Evolutionary conservation across 2,329 filamentous ascomycete species (phyloP), one percentile per base, ranked within the genome.

Genomic region (Diaporthe helianthi): DNA sequence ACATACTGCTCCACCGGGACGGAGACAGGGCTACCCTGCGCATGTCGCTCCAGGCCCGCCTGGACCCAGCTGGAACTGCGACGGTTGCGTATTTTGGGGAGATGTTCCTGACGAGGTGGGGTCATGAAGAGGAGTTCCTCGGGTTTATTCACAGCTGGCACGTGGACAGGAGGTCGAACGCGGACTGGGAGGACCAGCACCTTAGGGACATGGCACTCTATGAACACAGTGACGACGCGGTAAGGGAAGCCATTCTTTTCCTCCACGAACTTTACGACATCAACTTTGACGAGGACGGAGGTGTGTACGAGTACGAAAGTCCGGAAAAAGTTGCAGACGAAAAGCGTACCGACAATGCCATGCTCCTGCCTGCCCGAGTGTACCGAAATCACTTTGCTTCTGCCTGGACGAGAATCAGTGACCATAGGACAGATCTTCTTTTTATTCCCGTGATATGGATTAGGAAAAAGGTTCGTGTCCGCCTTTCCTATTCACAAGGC

Each of bases 31-130:
- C 58, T 3, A 61, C 58, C 1, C 41, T 61, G 58, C 41, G 58
- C 41, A 61, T 61, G 26, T 61, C 58, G 19, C 29, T 61, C 17
- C 58, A 61, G 58, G 58, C 47, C 6, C 41, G 44, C 13, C 15
- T 6, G 19, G 24, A 47, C 12, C 3, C 9, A 0, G 6, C 29
- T 3, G 7, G 10, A 7, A 5, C 26, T 17, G 17, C 19, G 12
- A 19, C 12, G 58, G 2, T 22, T 2, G 58, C 26, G 19, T 47
- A 47, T 4, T 61, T 33, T 13, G 58, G 17, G 12, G 58, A 61
- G 41, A 61, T 61, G 17, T 61, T 61, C 41, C 13, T 61, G 6
- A 61, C 58, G 12, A 29, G 22, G 19, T 29, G 4, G 12, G 41
- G 58, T 3, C 19, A 22, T 1, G 3, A 5, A 7, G 58, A 61